Percentiles rank a stretch among this genome's conserved stretches.
phyloP scores from a whole-genome alignment of 139 green algal genomes.

The Tetradesmus lagerheimii region DNA sequence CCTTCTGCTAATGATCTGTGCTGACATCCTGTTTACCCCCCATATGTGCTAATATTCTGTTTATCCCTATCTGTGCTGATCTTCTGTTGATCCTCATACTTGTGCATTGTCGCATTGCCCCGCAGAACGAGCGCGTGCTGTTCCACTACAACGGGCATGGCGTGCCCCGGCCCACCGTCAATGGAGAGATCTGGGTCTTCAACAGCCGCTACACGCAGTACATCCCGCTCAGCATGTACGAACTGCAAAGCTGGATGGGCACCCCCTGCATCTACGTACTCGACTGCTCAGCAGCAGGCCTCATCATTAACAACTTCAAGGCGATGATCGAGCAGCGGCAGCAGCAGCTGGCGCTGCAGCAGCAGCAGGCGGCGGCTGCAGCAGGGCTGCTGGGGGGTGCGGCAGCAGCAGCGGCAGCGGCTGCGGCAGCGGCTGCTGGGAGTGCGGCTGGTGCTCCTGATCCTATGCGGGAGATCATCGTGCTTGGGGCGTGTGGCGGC shows the following conservation, averaged over 20 bases:
- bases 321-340: constrained; percentile 42
- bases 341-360: constrained; percentile 46
- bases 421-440: constrained; percentile 27
- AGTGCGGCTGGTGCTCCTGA: constrained; percentile 36
- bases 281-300: constrained; percentile 95
- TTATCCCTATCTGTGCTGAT: neutral
- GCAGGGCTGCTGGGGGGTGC: neutral
- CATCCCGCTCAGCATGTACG: constrained; percentile 98
- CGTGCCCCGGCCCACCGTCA: constrained; percentile 95
- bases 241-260: constrained; percentile 94
- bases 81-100: neutral
- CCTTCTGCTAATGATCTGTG: too few species aligned
- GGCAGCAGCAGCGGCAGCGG: neutral
- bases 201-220: constrained; percentile 92
- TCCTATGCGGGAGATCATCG: constrained; percentile 86
- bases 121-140: constrained; percentile 93
- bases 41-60: neutral
- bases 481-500: constrained; percentile 92
- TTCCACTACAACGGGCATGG: constrained; percentile 99
- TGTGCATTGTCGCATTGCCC: neutral
- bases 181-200: constrained; percentile 99
- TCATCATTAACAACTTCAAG: constrained; percentile 91
- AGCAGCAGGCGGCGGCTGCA: constrained; percentile 29
- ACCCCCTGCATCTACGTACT: constrained; percentile 98
- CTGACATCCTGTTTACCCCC: too few species aligned